Conservation (phyloP, 768 basidiomycete species). For the Lactarius deliciosus region DNA sequence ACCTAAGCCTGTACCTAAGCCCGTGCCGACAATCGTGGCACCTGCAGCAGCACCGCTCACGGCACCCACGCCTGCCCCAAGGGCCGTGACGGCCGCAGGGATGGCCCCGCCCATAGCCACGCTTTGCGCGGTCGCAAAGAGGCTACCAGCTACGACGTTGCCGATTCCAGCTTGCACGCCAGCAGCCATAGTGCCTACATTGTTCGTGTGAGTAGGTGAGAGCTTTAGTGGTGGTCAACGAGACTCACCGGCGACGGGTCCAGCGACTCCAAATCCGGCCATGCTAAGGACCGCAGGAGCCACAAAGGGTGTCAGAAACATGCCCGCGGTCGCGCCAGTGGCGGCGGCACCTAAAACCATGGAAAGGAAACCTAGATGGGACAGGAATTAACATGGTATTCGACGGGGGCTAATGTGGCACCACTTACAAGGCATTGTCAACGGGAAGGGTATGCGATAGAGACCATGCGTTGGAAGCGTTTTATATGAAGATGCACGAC, state of each 20-base stretch:
- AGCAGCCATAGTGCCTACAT: conserved; percentile 10
- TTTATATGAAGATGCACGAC: too few species aligned
- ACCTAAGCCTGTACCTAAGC: too few species aligned
- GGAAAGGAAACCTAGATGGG: neutral
- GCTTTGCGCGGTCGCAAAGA: conserved; percentile 9
- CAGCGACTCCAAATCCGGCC: conserved; percentile 14
- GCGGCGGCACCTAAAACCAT: neutral
- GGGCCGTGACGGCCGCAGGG: neutral
- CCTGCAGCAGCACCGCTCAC: neutral
- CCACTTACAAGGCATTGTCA: conserved; percentile 1
- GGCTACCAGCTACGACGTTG: neutral
- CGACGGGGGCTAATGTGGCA: neutral
- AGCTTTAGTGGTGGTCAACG: neutral
- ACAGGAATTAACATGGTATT: neutral
- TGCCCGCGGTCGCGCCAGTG: neutral
- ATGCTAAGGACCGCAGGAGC: neutral
- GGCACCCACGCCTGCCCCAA: neutral
- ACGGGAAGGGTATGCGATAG: neutral
- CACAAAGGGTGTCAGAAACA: neutral
- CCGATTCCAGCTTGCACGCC: conserved; percentile 8
- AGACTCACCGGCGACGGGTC: conserved; percentile 9
- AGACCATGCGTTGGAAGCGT: too few species aligned
- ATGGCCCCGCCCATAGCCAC: neutral
- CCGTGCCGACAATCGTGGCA: too few species aligned
- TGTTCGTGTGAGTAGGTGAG: neutral